phyloP scores from a whole-genome alignment of 768 basidiomycete species.

The Candolleomyces efflorescens region DNA sequence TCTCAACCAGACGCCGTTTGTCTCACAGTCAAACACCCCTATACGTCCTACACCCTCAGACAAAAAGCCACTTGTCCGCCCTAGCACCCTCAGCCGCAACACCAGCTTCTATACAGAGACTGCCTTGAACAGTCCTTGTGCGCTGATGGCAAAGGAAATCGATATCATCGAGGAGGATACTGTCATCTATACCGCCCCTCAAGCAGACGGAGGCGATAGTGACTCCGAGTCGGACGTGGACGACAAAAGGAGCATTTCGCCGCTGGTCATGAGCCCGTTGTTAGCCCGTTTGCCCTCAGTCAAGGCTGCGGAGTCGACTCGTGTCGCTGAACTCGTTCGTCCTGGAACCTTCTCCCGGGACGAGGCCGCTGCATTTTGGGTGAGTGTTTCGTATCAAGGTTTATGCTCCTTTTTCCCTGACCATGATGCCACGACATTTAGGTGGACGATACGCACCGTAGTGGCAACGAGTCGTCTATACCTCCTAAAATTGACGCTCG shows the following conservation, averaged over 20 bases:
- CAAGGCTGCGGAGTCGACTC: neutral
- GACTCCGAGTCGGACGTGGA: neutral
- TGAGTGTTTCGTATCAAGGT: too few relatives aligned
- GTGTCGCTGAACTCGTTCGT: neutral
- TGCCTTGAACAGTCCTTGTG: neutral
- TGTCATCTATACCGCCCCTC: too few relatives aligned
- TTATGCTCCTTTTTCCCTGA: too few relatives aligned
- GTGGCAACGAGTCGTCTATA: too few relatives aligned
- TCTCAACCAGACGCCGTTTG: neutral
- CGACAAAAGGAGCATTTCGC: neutral
- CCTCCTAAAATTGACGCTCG: constrained; percentile 1
- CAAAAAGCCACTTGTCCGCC: neutral
- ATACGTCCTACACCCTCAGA: neutral
- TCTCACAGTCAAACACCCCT: neutral
- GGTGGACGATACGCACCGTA: too few relatives aligned
- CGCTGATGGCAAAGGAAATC: neutral
- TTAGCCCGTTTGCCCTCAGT: constrained; percentile 1
- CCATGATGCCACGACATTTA: too few relatives aligned
- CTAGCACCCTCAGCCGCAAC: neutral
- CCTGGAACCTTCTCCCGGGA: neutral
- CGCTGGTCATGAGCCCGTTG: neutral
- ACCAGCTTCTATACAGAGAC: neutral
- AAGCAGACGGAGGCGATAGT: neutral
- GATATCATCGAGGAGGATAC: neutral
- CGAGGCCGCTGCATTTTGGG: neutral